Evolutionary conservation across 2,329 filamentous ascomycete genomes (phyloP), one percentile per base, ranked within the genome.

Genomic region (Rachicladosporium sp.): DNA sequence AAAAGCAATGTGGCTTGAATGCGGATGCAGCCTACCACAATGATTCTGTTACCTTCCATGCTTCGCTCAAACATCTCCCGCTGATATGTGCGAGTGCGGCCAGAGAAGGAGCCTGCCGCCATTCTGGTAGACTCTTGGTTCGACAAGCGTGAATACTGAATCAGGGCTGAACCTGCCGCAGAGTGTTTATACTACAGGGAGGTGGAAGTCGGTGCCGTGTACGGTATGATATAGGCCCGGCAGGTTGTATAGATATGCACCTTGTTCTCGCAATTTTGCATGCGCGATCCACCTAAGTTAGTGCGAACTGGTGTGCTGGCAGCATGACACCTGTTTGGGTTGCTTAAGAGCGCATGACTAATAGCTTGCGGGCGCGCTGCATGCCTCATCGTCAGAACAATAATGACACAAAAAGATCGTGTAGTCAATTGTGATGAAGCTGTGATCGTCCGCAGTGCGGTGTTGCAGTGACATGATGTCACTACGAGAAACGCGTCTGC

Each of bases 41-140:
- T 60, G 34, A 66, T 64, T 41, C 64, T 57, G 40, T 67, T 67
- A 15, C 48, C 45, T 38, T 51, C 52, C 31, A 66, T 41, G 45
- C 59, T 63, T 44, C 59, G 58, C 37, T 62, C 56, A 4, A 66
- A 53, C 63, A 67, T 66, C 44, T 67, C 64, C 50, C 57, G 49
- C 54, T 66, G 63, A 42, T 66, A 66, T 3, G 59, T 51, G 12
- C 63, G 60, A 6, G 31, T 12, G 11, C 31, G 11, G 31, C 13
- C 6, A 33, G 31, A 11, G 31, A 33, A 33, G 15, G 15, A 15
- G 15, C 13, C 31, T 11, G 15, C 31, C 11, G 31, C 13, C 31
- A 33, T 33, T 7, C 11, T 33, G 31, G 15, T 15, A 15, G 6
- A 2, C 23, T 27, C 23, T 27, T 27, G 23, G 23, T 27, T 27